Conservation (phyloP, 2,329 filamentous ascomycete genomes). For the Penicillium polonicum region DNA sequence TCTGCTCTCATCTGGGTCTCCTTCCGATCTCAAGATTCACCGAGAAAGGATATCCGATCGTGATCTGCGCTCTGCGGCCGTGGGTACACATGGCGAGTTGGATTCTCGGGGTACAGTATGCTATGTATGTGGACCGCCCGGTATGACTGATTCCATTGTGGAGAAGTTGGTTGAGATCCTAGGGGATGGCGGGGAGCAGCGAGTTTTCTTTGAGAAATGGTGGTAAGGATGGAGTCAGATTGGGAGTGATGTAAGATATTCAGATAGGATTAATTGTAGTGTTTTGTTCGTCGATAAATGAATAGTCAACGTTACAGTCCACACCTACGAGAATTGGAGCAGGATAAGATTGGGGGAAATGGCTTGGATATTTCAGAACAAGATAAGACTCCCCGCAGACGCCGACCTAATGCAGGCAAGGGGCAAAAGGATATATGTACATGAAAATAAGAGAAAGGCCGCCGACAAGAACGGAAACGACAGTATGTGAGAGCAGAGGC, state of each 20-base stretch:
- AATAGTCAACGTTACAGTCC: background rate
- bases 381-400: slow-evolving; percentile 18
- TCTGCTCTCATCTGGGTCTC: slow-evolving; percentile 10
- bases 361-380: slow-evolving; percentile 18
- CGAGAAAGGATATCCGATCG: slow-evolving; percentile 35
- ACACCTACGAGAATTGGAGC: background rate
- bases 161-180: slow-evolving; percentile 38
- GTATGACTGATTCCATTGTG: slow-evolving; percentile 68
- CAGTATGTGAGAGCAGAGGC: slow-evolving; percentile 16
- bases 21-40: slow-evolving; percentile 30
- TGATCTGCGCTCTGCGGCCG: slow-evolving; percentile 38
- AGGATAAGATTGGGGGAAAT: slow-evolving; percentile 11
- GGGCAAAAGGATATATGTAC: slow-evolving; percentile 23
- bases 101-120: slow-evolving; percentile 48
- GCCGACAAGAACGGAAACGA: slow-evolving; percentile 12
- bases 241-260: background rate
- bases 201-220: slow-evolving; percentile 63
- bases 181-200: slow-evolving; percentile 45
- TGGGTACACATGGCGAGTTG: slow-evolving; percentile 30
- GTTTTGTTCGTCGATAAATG: background rate
- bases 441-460: slow-evolving; percentile 9
- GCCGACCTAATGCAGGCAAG: slow-evolving; percentile 25
- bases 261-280: background rate
- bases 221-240: slow-evolving; percentile 48
- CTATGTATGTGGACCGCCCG: slow-evolving; percentile 67